A percentile compares a stretch with the other conserved stretches of the same genome.
These are phyloP conservation scores for Beverwykella pulmonaria DNA, from an alignment of 495 filamentous ascomycete genomes.

Conservation along the genomic window DNA sequence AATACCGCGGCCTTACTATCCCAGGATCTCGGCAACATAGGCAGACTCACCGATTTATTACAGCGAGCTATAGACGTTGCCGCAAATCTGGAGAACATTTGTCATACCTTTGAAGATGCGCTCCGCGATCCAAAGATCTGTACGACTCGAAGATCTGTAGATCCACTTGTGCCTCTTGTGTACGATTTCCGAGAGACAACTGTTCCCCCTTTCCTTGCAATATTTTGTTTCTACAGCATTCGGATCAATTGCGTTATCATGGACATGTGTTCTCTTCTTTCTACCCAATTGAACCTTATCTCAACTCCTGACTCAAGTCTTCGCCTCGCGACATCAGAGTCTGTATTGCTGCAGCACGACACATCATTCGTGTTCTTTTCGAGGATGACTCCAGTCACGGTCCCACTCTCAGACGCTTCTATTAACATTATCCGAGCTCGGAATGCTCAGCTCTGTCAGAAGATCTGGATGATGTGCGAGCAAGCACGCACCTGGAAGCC, in stretches of 20 bases:
- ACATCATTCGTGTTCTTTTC: neutral
- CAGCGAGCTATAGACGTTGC: neutral
- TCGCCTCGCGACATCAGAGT: neutral
- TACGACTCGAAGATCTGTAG: neutral
- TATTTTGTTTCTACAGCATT: neutral
- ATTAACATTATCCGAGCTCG: neutral
- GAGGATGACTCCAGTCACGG: neutral
- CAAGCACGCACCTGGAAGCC: conserved; percentile 7
- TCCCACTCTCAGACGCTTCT: neutral
- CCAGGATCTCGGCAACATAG: neutral
- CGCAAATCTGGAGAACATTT: neutral
- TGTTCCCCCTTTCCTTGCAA: neutral
- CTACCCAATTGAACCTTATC: neutral
- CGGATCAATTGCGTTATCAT: neutral
- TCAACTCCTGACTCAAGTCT: neutral
- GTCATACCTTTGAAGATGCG: neutral
- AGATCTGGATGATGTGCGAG: conserved; percentile 5
- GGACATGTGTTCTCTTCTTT: neutral
- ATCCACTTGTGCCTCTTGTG: neutral
- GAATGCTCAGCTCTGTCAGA: neutral
- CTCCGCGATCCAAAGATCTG: neutral
- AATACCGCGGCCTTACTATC: neutral
- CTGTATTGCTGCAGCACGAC: neutral
- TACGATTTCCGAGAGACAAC: neutral
- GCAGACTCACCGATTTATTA: neutral